Base-by-base conservation (phyloP, 108 stramenopile species). In the Cyclostephanos tholiformis region DNA sequence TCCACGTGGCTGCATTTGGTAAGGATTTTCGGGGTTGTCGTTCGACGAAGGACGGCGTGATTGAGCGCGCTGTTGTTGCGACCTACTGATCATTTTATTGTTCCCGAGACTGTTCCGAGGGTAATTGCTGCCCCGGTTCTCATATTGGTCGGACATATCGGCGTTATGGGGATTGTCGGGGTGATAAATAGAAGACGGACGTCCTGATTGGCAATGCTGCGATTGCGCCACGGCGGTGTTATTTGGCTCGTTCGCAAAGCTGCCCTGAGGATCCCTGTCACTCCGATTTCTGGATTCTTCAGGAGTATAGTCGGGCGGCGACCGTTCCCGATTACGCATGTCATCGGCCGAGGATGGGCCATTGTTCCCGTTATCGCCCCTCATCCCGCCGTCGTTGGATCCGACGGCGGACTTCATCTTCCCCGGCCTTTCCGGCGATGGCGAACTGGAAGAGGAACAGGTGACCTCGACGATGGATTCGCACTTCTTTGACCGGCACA, bases 361-460 rank as follows among this genome's bases (percentile, higher is more conserved):
- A 16, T 64, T 85, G 4, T 32, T 32, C 32, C 2, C 83, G 67
- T 14, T 30, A 22, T 30, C 70, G 5, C 3, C 6, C 9, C 36
- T 58, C 29, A 39, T 52, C 38, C 26, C 43, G 44, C 35, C 26
- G 41, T 65, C 26, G 23, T 13, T 16, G 25, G 56, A 58, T 58
- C 4, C 57, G 57, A 58, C 30, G 30, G 27, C 30, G 12, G 41
- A 12, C 44, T 14, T 46, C 67, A 43, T 71, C 41, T 65, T 14
- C n/a, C 27, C 35, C 56, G 63, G 61, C 61, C 30, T 26, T 30
- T 76, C 74, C 26, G 71, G 53, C 29, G 64, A 72, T n/a, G 68
- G 77, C 41, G 71, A 76, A 35, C 49, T 62, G 36, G 63, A 78
- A 25, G 66, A 78, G 8, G 66, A 39, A 22, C 53, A 65, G 16